These are phyloP conservation scores for Spiromastix sp. DNA, from an alignment of 2,329 filamentous ascomycete genomes.

Conservation along the genomic window DNA sequence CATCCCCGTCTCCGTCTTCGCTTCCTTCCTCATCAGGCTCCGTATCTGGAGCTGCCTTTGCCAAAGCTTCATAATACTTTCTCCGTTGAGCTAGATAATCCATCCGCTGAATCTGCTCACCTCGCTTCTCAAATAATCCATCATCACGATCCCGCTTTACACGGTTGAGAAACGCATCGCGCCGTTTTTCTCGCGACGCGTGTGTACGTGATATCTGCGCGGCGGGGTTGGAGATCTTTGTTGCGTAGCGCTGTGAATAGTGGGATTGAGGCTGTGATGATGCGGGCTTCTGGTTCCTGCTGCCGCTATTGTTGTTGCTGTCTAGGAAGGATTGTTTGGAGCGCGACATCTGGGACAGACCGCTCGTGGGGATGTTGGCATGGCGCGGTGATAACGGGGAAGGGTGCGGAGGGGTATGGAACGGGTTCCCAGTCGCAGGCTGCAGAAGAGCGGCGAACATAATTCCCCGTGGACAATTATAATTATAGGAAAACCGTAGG, in stretches of 20 bases:
- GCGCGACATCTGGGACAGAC: neutral
- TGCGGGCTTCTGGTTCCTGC: too few species aligned
- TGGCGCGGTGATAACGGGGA: conserved; percentile 5
- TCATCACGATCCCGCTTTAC: conserved; percentile 30
- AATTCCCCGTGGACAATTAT: too few species aligned
- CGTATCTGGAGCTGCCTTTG: conserved; percentile 19
- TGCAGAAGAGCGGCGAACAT: conserved; percentile 22
- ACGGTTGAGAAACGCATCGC: conserved; percentile 31
- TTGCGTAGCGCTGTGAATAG: conserved; percentile 28
- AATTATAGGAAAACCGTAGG: too few species aligned
- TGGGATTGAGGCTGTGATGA: conserved; percentile 13
- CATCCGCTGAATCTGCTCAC: conserved; percentile 34
- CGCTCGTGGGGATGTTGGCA: conserved; percentile 1
- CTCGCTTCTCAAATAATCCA: conserved; percentile 28
- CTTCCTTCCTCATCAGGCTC: conserved; percentile 14
- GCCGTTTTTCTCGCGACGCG: conserved; percentile 22
- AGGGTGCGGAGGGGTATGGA: conserved; percentile 6
- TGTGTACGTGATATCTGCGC: conserved; percentile 9
- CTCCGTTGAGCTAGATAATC: conserved; percentile 30
- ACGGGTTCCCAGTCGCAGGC: too few species aligned
- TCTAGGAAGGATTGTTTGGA: neutral
- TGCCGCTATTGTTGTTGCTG: neutral
- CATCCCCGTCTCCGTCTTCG: conserved; percentile 15
- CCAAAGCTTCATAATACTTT: conserved; percentile 30
- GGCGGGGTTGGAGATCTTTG: conserved; percentile 24